Percentiles rank a stretch among this genome's conserved stretches.
Evolutionary conservation across 176 grass and related monocot species (phyloP).

Genomic region (Carex myosuroides): DNA sequence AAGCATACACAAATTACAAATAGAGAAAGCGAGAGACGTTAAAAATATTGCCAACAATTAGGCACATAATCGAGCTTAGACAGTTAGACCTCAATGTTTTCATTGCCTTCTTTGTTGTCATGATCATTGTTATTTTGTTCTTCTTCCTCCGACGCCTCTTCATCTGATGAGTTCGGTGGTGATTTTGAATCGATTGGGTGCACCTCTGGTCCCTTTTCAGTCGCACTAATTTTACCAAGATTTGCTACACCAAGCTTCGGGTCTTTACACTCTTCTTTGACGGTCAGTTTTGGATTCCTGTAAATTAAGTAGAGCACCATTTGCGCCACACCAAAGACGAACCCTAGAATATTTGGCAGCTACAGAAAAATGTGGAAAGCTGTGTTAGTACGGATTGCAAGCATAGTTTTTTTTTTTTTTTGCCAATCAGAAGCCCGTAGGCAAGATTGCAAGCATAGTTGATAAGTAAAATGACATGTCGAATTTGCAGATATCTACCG

Average conservation of each 20-base stretch:
- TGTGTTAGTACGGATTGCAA: not conserved
- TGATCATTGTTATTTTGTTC: not conserved
- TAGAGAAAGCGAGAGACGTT: not conserved
- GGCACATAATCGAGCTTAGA: not conserved
- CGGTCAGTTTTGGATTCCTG: slow-evolving; percentile 35
- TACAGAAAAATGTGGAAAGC: slow-evolving; percentile 4
- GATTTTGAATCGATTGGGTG: slow-evolving; percentile 4
- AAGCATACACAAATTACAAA: slow-evolving; percentile 5
- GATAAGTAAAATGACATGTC: not conserved
- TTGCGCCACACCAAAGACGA: slow-evolving; percentile 57
- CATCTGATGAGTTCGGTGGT: not conserved
- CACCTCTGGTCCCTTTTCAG: slow-evolving; percentile 16
- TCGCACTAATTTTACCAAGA: slow-evolving; percentile 14
- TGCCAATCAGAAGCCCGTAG: too few species aligned
- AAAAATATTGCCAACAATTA: not conserved
- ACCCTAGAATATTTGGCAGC: slow-evolving; percentile 70
- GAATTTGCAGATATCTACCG: slow-evolving; percentile 25
- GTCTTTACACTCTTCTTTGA: slow-evolving; percentile 19
- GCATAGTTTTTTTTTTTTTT: too few species aligned
- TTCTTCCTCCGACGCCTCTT: not conserved
- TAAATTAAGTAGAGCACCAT: slow-evolving; percentile 61
- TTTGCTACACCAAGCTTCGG: slow-evolving; percentile 28
- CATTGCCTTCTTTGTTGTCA: slow-evolving; percentile 9
- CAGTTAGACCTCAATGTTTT: not conserved
- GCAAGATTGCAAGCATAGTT: not conserved